Percentiles rank a stretch among this genome's conserved stretches.
phyloP scores from a whole-genome alignment of 202 grass and related monocot genomes.

The Miscanthus sacchariflorus region DNA sequence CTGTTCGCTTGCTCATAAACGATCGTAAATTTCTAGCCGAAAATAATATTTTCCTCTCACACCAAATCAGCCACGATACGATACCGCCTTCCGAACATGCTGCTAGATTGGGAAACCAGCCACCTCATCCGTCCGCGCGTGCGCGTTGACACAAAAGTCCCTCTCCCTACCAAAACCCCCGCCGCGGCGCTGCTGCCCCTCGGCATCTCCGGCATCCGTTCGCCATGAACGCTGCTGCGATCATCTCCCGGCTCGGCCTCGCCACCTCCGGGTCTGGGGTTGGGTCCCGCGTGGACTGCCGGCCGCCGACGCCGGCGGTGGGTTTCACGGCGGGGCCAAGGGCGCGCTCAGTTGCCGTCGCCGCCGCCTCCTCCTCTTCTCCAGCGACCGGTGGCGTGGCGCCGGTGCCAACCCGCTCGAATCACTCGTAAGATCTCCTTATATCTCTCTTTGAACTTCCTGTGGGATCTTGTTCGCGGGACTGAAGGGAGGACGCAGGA shows the following conservation, averaged over 20 bases:
- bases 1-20: too few species aligned
- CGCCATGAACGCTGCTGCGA: not conserved
- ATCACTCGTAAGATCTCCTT: slow-evolving; percentile 19
- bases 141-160: not conserved
- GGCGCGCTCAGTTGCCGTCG: not conserved
- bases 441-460: too few species aligned
- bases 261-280: not conserved
- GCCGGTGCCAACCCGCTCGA: slow-evolving; percentile 29
- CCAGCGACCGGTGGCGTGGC: slow-evolving; percentile 34
- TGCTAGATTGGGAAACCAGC: not conserved
- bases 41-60: too few species aligned
- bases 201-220: not conserved
- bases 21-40: too few species aligned
- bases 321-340: not conserved
- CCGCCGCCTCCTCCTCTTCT: slow-evolving; percentile 2
- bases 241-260: not conserved
- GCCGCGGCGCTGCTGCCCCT: not conserved
- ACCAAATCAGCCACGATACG: too few species aligned
- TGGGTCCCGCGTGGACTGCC: not conserved
- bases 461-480: not conserved
- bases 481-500: not conserved
- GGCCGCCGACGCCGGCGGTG: not conserved
- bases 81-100: too few species aligned
- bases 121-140: not conserved
- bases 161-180: not conserved